Base-by-base conservation (phyloP, 1,284 basidiomycete genomes). In the Cutaneotrichosporon sp. region DNA sequence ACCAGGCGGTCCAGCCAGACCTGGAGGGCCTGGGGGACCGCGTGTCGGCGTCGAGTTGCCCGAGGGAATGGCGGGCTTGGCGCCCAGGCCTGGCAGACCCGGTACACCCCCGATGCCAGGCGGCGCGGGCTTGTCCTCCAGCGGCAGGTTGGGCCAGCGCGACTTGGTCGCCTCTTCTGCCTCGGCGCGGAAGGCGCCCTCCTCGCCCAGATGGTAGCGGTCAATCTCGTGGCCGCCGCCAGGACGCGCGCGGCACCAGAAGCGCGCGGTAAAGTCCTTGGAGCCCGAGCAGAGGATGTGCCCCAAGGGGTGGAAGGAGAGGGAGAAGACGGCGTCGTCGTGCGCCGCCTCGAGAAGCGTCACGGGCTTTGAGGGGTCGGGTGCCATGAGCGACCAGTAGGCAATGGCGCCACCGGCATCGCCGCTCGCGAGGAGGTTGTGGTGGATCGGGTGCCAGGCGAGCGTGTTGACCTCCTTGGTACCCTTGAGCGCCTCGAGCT, bases 181-280 rank as follows among this genome's bases (percentile, higher is more conserved):
- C 33, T 87, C 73, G 52, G 69, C 64, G 13, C 60, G 65, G 52
- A 75, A 54, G 2, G 73, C 68, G 10, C 56, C 63, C 51, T 78
- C 70, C 57, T 78, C 78, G 5, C 78, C 78, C 6, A 79, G 62
- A 62, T 80, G 79, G 69, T 72, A 80, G 57, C 68, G 65, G 66
- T 80, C 89, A 4, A 87, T 87, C 54, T 90, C 89, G 73, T 88
- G 85, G 9, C 84, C 80, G 10, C 81, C 81, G 3, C 67, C 84
- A 29, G 83, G 84, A 66, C 81, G 0, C 87, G 93, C 51, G 89
- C 95, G 86, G 59, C 89, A 89, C 95, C 97, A 99, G 84, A 98
- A 99, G 14, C 95, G 87, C 16, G 95, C 97, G 13, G 95, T 97
- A 79, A 97, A 93, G 82, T 99, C 95, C 81, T 97, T 98, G 33